phyloP scores from a whole-genome alignment of 129 eudicot species.

The Chrysanthemum lavandulifolium region DNA sequence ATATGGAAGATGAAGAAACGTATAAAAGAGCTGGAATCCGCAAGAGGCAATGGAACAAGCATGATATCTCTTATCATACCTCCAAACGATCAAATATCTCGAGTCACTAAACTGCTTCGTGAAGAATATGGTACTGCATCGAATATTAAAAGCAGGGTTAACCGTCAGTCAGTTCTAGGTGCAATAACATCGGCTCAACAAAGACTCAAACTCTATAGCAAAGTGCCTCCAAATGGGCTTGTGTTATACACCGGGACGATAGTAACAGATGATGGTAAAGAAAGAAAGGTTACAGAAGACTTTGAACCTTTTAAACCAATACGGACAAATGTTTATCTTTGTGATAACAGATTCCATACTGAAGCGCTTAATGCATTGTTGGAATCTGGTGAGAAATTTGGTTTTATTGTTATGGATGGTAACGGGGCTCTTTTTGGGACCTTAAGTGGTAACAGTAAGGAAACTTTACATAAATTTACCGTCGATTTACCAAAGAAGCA shows the following conservation, averaged over 20 bases:
- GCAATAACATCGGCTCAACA: constrained; percentile 50
- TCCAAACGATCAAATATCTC: constrained; percentile 44
- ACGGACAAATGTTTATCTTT: constrained; percentile 41
- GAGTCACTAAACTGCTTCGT: constrained; percentile 44
- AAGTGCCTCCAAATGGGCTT: constrained; percentile 45
- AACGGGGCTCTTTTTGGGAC: constrained; percentile 48
- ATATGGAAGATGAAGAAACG: constrained; percentile 47
- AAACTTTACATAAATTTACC: constrained; percentile 40
- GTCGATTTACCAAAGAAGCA: constrained; percentile 49
- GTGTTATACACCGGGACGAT: constrained; percentile 44
- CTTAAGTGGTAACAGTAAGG: constrained; percentile 39
- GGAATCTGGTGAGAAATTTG: constrained; percentile 47
- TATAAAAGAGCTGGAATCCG: constrained; percentile 42
- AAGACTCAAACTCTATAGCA: constrained; percentile 39
- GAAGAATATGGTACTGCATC: constrained; percentile 47
- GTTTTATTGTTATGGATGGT: constrained; percentile 48
- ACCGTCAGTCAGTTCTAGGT: constrained; percentile 45
- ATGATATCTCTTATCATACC: constrained; percentile 49
- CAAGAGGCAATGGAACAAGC: constrained; percentile 50
- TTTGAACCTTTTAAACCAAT: constrained; percentile 44
- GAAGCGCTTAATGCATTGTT: constrained; percentile 44
- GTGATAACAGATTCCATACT: constrained; percentile 48
- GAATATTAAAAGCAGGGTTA: constrained; percentile 44
- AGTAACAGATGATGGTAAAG: constrained; percentile 43
- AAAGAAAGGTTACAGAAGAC: constrained; percentile 41